A percentile compares a stretch with the other conserved stretches of the same genome.
Evolutionary conservation across 2,329 filamentous ascomycete species (phyloP).

Genomic region (Colletotrichum theobromicola): DNA sequence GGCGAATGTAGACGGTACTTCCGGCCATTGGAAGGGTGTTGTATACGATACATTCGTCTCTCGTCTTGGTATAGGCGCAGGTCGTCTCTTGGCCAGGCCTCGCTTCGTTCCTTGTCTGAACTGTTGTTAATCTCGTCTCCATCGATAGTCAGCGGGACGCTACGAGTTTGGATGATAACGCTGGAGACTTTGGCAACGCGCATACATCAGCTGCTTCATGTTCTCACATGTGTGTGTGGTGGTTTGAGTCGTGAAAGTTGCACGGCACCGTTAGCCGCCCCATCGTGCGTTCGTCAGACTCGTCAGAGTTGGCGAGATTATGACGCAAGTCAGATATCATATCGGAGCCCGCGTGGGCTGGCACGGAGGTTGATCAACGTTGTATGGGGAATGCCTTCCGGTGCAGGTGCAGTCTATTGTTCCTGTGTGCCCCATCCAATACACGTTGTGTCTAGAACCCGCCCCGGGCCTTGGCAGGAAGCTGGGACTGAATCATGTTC

Average conservation of each 20-base stretch:
- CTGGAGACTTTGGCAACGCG: background rate
- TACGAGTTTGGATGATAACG: background rate
- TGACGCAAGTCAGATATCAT: constrained; percentile 18
- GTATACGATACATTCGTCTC: background rate
- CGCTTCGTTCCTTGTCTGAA: background rate
- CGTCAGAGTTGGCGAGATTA: background rate
- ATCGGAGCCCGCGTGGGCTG: background rate
- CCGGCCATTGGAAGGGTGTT: background rate
- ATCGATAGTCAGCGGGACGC: background rate
- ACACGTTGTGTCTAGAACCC: background rate
- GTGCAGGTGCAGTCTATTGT: background rate
- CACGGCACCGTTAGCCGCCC: background rate
- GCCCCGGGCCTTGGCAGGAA: background rate
- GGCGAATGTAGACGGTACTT: constrained; percentile 5
- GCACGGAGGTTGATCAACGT: background rate
- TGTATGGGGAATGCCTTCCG: background rate
- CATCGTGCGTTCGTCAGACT: background rate
- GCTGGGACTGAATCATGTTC: constrained; percentile 14
- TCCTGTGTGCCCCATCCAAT: background rate
- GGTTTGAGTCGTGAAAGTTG: background rate
- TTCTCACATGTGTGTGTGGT: background rate
- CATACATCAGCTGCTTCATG: background rate
- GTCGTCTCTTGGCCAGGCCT: background rate
- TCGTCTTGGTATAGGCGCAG: background rate
- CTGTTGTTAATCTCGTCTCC: background rate